Percentiles rank a stretch among this genome's conserved stretches.
phyloP scores from a whole-genome alignment of 495 filamentous ascomycete genomes.

The Trichoderma asperelloides region DNA sequence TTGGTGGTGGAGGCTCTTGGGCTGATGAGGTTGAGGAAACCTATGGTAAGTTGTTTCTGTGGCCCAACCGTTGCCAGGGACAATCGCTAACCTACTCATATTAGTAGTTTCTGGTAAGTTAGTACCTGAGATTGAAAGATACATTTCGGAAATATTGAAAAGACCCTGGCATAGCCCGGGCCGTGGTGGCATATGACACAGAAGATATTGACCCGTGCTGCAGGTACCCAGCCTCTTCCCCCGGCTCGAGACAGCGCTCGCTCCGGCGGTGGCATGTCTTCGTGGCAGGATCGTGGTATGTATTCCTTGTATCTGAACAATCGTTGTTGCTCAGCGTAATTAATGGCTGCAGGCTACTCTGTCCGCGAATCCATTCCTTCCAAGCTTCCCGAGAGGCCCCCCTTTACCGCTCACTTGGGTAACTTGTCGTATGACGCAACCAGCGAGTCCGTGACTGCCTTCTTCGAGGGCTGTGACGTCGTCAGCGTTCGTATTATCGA shows the following conservation, averaged over 20 bases:
- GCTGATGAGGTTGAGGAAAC: constrained; percentile 96
- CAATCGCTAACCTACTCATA: neutral
- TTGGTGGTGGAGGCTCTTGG: constrained; percentile 62
- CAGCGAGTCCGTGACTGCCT: constrained; percentile 65
- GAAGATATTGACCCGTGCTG: constrained; percentile 4
- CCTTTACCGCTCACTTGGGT: constrained; percentile 90
- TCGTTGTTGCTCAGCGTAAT: neutral
- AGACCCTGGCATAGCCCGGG: neutral
- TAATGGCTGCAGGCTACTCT: constrained; percentile 44
- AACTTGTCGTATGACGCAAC: constrained; percentile 94
- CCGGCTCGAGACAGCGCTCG: constrained; percentile 27
- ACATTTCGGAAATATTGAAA: neutral
- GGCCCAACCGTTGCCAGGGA: neutral
- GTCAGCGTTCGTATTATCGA: constrained; percentile 91
- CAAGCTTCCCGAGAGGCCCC: constrained; percentile 76
- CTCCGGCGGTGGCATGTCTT: constrained; percentile 20
- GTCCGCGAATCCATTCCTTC: constrained; percentile 67
- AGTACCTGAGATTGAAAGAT: neutral
- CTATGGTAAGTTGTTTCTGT: constrained; percentile 41
- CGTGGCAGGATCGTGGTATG: constrained; percentile 29
- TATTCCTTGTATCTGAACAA: neutral
- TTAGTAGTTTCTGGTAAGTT: constrained; percentile 5
- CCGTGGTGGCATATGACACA: neutral
- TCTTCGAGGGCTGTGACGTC: constrained; percentile 76
- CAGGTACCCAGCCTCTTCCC: constrained; percentile 39